Evolutionary conservation across 352 stramenopile genomes (phyloP).

Genomic region (Globisporangium carolinianum): DNA sequence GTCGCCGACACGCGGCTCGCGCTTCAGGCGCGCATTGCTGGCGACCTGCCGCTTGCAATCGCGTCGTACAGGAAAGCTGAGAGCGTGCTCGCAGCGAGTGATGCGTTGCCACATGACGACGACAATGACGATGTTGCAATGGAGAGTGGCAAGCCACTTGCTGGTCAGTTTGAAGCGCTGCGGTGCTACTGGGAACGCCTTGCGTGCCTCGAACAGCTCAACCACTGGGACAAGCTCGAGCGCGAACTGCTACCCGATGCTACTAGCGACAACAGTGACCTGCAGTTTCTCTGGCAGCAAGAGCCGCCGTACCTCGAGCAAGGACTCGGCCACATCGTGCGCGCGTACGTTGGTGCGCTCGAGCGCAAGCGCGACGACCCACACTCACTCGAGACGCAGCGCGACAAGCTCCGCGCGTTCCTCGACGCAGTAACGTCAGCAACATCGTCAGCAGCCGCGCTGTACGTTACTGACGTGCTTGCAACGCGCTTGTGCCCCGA

Average conservation of each 20-base stretch:
- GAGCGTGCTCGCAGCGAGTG: slow-evolving; percentile 20
- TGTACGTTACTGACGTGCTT: slow-evolving; percentile 28
- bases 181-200: slow-evolving; percentile 61
- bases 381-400: background rate
- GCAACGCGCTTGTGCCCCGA: slow-evolving; percentile 46
- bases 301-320: slow-evolving; percentile 60
- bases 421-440: slow-evolving; percentile 9
- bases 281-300: slow-evolving; percentile 48
- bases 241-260: slow-evolving; percentile 26
- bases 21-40: slow-evolving; percentile 53
- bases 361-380: slow-evolving; percentile 7
- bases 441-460: slow-evolving; percentile 15
- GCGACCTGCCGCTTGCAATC: slow-evolving; percentile 65
- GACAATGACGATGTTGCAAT: slow-evolving; percentile 22
- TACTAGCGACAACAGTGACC: slow-evolving; percentile 5
- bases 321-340: slow-evolving; percentile 46
- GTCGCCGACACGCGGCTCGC: slow-evolving; percentile 48
- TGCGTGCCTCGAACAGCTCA: slow-evolving; percentile 56
- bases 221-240: slow-evolving; percentile 59
- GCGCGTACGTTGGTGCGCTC: slow-evolving; percentile 31
- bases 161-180: slow-evolving; percentile 31
- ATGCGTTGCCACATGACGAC: slow-evolving; percentile 12
- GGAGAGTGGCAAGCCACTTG: slow-evolving; percentile 10
- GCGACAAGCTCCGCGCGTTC: slow-evolving; percentile 12
- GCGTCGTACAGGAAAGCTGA: slow-evolving; percentile 69